phyloP scores from a whole-genome alignment of 129 eudicot genomes.

The Chrysanthemum seticuspe region DNA sequence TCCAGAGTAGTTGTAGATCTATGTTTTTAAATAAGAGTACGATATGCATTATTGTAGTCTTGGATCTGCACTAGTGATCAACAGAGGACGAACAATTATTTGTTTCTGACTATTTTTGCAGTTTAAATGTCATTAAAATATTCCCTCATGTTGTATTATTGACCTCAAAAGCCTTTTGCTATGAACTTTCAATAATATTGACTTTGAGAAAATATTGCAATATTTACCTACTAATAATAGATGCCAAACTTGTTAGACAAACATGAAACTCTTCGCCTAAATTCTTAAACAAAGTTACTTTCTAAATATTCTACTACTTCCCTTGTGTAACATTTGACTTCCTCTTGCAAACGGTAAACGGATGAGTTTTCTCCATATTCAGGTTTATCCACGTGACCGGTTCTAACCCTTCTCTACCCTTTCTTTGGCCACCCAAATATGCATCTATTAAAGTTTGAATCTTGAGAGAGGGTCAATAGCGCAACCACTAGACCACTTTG shows the following conservation, averaged over 20 bases:
- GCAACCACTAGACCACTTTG: too few species aligned
- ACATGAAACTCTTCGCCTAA: too few species aligned
- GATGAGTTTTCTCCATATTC: too few species aligned
- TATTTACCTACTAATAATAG: too few species aligned
- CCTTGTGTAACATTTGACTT: too few species aligned
- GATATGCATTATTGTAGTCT: conserved; percentile 19
- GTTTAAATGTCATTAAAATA: conserved; percentile 19
- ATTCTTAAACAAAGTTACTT: not conserved
- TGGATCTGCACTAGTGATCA: conserved; percentile 21
- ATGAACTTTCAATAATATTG: not conserved
- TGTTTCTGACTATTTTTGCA: conserved; percentile 24
- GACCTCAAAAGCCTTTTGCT: not conserved
- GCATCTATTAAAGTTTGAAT: too few species aligned
- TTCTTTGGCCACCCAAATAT: too few species aligned
- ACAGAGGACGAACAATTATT: conserved; percentile 24
- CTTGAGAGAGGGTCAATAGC: too few species aligned
- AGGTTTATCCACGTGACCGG: not conserved
- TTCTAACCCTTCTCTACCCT: not conserved
- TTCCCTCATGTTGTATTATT: conserved; percentile 15
- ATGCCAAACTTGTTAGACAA: too few species aligned
- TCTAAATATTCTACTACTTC: not conserved
- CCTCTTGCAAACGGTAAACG: too few species aligned
- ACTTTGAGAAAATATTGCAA: not conserved
- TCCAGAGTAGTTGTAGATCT: conserved; percentile 28
- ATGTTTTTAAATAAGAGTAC: not conserved